Evolutionary conservation across 2,329 filamentous ascomycete genomes (phyloP), one percentile per base, ranked within the genome.

Genomic region (Fusarium nurragi): DNA sequence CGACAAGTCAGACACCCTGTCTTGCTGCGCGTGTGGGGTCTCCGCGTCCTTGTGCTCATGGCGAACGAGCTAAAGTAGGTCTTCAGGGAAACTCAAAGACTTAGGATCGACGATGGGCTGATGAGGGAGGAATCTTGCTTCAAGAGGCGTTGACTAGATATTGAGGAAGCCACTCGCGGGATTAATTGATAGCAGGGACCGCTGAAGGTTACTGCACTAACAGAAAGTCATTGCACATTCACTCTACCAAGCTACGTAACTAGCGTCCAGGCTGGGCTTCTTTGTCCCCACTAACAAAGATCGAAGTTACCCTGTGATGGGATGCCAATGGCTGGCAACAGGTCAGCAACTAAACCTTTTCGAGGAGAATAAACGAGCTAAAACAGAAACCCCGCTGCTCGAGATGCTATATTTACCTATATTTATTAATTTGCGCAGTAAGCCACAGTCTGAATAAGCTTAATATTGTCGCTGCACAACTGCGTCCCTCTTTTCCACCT

Each of bases 1-100:
- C 68, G 64, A 30, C 68, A 70, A 0, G 65, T 67, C 45, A 68
- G 41, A 47, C 68, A 70, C 23, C 68, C 68, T 5, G 41, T 52
- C 28, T 55, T 60, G 28, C 68, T 70, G 21, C 68, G 64, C 6
- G 63, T 70, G 43, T 71, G 68, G 38, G 57, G 58, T 36, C 57
- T 66, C 1, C 68, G 68, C 6, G 54, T 46, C 45, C 64, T 61
- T 37, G 43, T 32, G n/a, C 28, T 52, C 58, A 63, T 63, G 6
- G 18, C n/a, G 26, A 39, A 25, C 1, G 13, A 14, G 4, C n/a
- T 28, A 6, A 22, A n/a, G 6, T 12, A 32, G n/a, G 4, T 10
- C 4, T 9, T 38, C n/a, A 18, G 5, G 9, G 12, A 16, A 6
- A 6, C 1, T 4, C 14, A 8, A 3, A 13, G 10, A 22, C 13